Conservation (phyloP, 176 grass and related monocot genomes). For the Musa beccarii region DNA sequence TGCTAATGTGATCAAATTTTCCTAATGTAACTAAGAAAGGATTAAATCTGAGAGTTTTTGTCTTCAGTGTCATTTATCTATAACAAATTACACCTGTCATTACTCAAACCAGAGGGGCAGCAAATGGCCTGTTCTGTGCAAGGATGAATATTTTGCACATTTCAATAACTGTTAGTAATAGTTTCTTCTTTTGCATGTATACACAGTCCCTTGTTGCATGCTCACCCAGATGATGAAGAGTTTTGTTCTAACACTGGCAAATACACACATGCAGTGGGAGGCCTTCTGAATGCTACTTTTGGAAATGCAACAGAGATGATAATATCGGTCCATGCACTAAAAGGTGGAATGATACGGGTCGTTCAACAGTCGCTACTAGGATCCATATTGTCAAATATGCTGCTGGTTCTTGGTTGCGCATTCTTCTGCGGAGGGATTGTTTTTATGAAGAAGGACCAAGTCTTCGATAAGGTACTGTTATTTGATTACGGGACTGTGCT, state of each 20-base stretch:
- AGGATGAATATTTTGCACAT: no score
- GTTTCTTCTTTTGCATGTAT: no score
- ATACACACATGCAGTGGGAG: conserved; percentile 34
- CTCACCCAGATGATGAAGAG: neutral
- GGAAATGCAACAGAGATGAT: conserved; percentile 75
- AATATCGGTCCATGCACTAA: conserved; percentile 64
- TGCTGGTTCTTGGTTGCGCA: conserved; percentile 59
- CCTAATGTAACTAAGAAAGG: no score
- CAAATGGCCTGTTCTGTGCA: no score
- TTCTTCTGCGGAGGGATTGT: conserved; percentile 67
- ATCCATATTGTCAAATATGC: conserved; percentile 73
- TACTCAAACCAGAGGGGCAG: no score
- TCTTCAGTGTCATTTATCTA: no score
- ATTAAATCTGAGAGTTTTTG: no score
- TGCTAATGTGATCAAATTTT: no score
- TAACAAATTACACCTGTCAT: no score
- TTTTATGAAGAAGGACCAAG: conserved; percentile 40
- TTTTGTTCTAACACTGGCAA: neutral
- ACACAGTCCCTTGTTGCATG: neutral
- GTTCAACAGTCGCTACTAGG: conserved; percentile 71
- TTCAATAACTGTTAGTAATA: no score
- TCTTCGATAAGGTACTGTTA: conserved; percentile 52
- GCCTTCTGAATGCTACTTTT: conserved; percentile 64
- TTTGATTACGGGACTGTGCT: neutral
- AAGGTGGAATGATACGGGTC: conserved; percentile 44